Percentiles rank a stretch among this genome's conserved stretches.
Evolutionary conservation across 2,329 filamentous ascomycete species (phyloP).

Genomic region (Alternaria tenuissima): DNA sequence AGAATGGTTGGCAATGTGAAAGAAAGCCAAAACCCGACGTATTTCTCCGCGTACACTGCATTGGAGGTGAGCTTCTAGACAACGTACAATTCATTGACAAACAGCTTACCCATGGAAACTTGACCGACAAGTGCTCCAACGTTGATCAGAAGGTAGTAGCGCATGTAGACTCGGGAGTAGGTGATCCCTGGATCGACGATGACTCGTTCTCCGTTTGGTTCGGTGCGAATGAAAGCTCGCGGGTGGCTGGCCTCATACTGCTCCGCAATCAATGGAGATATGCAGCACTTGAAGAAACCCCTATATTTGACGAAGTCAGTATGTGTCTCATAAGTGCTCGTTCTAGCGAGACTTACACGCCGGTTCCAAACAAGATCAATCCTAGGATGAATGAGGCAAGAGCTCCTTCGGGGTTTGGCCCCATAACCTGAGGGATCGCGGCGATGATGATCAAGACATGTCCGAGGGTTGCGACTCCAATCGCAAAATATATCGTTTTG

Average conservation of each 20-base stretch:
- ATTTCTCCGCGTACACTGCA: slow-evolving; percentile 73
- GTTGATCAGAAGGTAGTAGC: slow-evolving; percentile 77
- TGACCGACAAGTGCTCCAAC: slow-evolving; percentile 69
- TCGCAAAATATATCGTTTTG: slow-evolving; percentile 65
- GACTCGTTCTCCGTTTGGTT: slow-evolving; percentile 66
- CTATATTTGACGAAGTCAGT: not conserved
- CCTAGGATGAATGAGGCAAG: slow-evolving; percentile 60
- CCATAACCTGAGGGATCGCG: slow-evolving; percentile 57
- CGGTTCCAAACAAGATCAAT: slow-evolving; percentile 54
- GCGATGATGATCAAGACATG: slow-evolving; percentile 63
- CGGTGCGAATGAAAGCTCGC: slow-evolving; percentile 59
- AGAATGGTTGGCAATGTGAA: slow-evolving; percentile 71
- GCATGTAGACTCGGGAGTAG: slow-evolving; percentile 70
- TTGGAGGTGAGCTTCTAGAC: not conserved
- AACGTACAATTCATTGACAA: not conserved
- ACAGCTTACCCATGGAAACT: slow-evolving; percentile 61
- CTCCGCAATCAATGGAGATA: slow-evolving; percentile 72
- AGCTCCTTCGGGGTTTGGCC: slow-evolving; percentile 44
- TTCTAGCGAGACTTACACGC: slow-evolving; percentile 28
- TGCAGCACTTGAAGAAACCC: slow-evolving; percentile 53
- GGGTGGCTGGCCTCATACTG: slow-evolving; percentile 67
- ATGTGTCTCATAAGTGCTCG: not conserved
- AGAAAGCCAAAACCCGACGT: slow-evolving; percentile 76
- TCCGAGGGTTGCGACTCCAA: slow-evolving; percentile 64
- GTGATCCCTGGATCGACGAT: slow-evolving; percentile 74